Percentiles rank a stretch among this genome's conserved stretches.
Evolutionary conservation across 441 rosid species (phyloP).

Genomic region (Daphne laureola): DNA sequence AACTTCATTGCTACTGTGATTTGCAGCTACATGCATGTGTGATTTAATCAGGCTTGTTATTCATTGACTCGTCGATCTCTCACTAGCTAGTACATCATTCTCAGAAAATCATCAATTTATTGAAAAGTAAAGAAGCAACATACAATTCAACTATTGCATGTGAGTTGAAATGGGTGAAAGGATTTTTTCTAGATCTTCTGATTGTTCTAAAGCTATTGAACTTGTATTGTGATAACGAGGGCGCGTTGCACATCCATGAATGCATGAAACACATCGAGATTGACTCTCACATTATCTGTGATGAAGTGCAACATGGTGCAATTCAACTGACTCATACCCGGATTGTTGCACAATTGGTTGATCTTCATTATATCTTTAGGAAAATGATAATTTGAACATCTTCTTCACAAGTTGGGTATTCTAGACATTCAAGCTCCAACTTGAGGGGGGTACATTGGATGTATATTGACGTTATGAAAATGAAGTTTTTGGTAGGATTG

Average conservation of each 20-base stretch:
- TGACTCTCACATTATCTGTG: not conserved
- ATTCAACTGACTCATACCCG: not conserved
- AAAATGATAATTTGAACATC: not conserved
- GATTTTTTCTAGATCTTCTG: too few relatives aligned
- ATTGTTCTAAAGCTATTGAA: not conserved
- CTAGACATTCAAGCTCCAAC: not conserved
- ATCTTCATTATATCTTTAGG: not conserved
- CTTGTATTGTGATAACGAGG: not conserved
- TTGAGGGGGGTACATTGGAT: too few relatives aligned
- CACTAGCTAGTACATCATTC: not conserved
- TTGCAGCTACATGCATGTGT: not conserved
- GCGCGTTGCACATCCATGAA: not conserved
- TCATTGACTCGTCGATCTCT: not conserved
- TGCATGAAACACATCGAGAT: not conserved
- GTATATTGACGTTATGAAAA: too few relatives aligned
- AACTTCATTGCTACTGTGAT: not conserved
- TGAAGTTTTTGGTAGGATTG: too few relatives aligned
- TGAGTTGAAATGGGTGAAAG: too few relatives aligned
- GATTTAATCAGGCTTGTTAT: conserved; percentile 5
- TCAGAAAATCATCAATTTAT: not conserved
- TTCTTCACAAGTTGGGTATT: not conserved
- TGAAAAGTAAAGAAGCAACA: too few relatives aligned
- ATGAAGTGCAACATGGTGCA: too few relatives aligned
- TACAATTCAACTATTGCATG: too few relatives aligned
- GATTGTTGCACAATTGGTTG: not conserved